A percentile compares a stretch with the other conserved stretches of the same genome.
Conservation (phyloP, 306 rosid genomes). For the Dalbergia cultrata region DNA sequence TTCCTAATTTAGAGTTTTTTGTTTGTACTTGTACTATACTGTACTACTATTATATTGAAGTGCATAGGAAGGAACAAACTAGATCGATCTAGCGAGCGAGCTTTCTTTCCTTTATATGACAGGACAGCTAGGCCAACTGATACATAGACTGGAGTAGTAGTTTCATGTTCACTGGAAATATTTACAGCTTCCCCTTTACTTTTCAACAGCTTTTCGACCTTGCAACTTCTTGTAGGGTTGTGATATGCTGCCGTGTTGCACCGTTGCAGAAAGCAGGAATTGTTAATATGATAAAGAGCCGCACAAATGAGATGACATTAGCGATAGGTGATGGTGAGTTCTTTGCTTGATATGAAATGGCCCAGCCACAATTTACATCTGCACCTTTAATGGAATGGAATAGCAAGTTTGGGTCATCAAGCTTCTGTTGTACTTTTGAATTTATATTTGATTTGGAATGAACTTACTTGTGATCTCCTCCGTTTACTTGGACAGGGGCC, state of each 20-base stretch:
- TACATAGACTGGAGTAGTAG: not conserved
- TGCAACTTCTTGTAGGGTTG: conserved; percentile 79
- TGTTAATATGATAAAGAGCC: conserved; percentile 80
- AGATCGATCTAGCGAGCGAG: not conserved
- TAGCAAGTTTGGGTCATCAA: conserved; percentile 15
- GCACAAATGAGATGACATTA: conserved; percentile 84
- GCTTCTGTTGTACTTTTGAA: conserved; percentile 30
- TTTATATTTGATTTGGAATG: not conserved
- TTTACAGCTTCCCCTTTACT: conserved; percentile 24
- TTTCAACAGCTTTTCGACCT: conserved; percentile 83
- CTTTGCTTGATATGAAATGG: conserved; percentile 5
- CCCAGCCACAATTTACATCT: not conserved
- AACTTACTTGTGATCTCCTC: conserved; percentile 30
- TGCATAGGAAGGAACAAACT: conserved; percentile 1
- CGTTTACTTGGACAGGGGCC: conserved; percentile 62
- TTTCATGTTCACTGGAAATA: conserved; percentile 17
- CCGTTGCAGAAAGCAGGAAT: conserved; percentile 95
- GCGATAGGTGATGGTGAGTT: conserved; percentile 48
- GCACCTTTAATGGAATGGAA: not conserved
- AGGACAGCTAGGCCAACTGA: not conserved
- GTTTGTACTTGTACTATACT: not conserved
- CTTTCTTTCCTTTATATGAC: conserved; percentile 12
- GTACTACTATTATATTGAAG: conserved; percentile 18
- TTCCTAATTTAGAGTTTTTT: conserved; percentile 8
- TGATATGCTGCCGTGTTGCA: conserved; percentile 93